phyloP scores from a whole-genome alignment of 768 basidiomycete genomes.

The Cubamyces lactineus region DNA sequence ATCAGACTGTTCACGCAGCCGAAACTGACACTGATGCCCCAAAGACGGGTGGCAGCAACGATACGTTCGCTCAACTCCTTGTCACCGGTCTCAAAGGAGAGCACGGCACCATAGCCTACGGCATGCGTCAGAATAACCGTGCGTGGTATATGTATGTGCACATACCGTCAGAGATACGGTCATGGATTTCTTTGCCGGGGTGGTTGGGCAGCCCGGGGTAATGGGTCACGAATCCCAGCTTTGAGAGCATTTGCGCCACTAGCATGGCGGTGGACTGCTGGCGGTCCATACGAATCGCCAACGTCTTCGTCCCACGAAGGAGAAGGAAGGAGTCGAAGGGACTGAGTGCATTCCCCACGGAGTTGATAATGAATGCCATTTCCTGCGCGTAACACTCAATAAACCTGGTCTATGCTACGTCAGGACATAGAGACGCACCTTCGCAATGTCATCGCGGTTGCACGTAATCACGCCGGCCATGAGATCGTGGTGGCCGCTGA shows the following conservation, averaged over 20 bases:
- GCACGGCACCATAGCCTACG: constrained; percentile 75
- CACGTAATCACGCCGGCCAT: constrained; percentile 98
- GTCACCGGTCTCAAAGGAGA: constrained; percentile 94
- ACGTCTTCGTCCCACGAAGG: constrained; percentile 93
- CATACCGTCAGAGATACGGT: constrained; percentile 80
- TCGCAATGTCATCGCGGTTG: constrained; percentile 87
- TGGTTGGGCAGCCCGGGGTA: constrained; percentile 89
- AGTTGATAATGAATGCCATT: constrained; percentile 90
- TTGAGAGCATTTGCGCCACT: constrained; percentile 84
- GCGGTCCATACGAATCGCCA: constrained; percentile 94
- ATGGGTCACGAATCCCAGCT: constrained; percentile 86
- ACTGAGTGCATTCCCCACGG: constrained; percentile 90
- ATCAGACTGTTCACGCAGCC: constrained; percentile 98
- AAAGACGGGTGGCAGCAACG: constrained; percentile 89
- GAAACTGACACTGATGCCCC: constrained; percentile 98
- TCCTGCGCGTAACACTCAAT: constrained; percentile 49
- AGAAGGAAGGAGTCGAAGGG: constrained; percentile 98
- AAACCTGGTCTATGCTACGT: constrained; percentile 10
- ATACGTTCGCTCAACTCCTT: constrained; percentile 89
- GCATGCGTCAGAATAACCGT: neutral
- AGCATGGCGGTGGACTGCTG: constrained; percentile 82
- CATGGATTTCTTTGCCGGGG: constrained; percentile 86
- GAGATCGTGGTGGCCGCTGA: constrained; percentile 97
- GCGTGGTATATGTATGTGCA: neutral
- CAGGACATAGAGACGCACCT: constrained; percentile 48